Evolutionary conservation across 176 grass and related monocot species (phyloP), one percentile per base, ranked within the genome.

Genomic region (Triticum urartu): DNA sequence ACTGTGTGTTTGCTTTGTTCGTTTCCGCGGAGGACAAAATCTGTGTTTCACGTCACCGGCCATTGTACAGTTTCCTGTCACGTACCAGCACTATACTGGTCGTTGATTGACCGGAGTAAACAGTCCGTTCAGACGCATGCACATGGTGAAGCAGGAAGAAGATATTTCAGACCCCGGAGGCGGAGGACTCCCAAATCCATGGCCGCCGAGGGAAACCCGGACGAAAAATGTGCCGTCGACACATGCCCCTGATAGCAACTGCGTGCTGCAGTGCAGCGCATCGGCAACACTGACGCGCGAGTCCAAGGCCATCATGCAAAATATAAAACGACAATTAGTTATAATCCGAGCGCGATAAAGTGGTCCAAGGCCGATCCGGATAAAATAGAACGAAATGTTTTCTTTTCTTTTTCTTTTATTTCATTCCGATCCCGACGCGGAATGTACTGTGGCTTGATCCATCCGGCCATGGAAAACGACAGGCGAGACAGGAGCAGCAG

Each of bases 381-480:
- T 48, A 81, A 67, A 81, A 81, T 47, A 21, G 4, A 30, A 1
- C 0, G 34, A 63, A 39, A 52, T 1, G 10, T 43, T 64, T 42
- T 36, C 35, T 36, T 4, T 3, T 2, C 1, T 45, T 47, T 8
- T 79, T 17, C 17, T 32, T 4, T 62, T 9, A 9, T 25, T 9
- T 3, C 79, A 7, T 1, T 17, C 30, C 38, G 11, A 22, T 13
- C 26, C 8, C 50, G 35, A 73, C 68, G 68, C 52, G 52, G 68
- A 83, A 61, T 38, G 22, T 6, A 54, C 62, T 2, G 11, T 9
- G 0, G 17, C 26, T 15, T 1, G 32, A 38, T 35, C 68, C 18
- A 21, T 34, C 68, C 18, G 35, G 83, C 50, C 72, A 83, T 13
- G 35, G 88, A 86, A 72, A 86, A 52, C 5, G 88, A 86, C 84